Evolutionary conservation across 306 rosid species (phyloP), one percentile per base, ranked within the genome.

Genomic region (Vachellia pachyceras): DNA sequence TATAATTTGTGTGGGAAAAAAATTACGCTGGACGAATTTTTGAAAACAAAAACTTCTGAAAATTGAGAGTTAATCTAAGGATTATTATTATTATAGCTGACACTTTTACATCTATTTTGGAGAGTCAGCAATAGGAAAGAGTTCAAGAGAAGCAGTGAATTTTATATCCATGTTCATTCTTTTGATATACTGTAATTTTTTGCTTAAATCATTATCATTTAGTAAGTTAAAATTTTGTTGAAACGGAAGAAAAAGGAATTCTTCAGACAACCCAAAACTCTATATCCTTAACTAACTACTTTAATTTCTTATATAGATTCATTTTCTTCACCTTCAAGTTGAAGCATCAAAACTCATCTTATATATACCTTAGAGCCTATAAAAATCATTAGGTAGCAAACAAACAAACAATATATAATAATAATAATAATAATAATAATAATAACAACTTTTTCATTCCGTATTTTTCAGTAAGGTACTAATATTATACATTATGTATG

Each of bases 321-420:
- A 17, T 61, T 18, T 18, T 47, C n/a, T 47, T 47, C 54, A 14
- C 54, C n/a, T n/a, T n/a, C n/a, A n/a, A n/a, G n/a, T n/a, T n/a
- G n/a, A n/a, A n/a, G n/a, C 37, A 60, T 29, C 67, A 60, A 60
- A 25, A 61, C 8, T 12, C 40, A 1, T 54, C 58, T 4, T 17
- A 49, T 52, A n/a, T 61, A 29, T 6, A 15, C 40, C 68, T 61
- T 35, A 2, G 44, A 22, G 33, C 25, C 20, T 7, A 4, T 18
- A 54, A 18, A 18, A 20, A 15, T 23, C 37, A 71, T 5, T 47
- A 45, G 61, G 69, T 80, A 72, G 52, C 64, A 29, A 29, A 2
- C 33, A 63, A 72, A 17, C 25, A 66, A 29, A 77, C 67, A 73
- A n/a, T n/a, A n/a, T n/a, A n/a, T n/a, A n/a, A n/a, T n/a, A n/a